phyloP scores from a whole-genome alignment of 495 filamentous ascomycete species.

The Talaromyces trachyspermus region DNA sequence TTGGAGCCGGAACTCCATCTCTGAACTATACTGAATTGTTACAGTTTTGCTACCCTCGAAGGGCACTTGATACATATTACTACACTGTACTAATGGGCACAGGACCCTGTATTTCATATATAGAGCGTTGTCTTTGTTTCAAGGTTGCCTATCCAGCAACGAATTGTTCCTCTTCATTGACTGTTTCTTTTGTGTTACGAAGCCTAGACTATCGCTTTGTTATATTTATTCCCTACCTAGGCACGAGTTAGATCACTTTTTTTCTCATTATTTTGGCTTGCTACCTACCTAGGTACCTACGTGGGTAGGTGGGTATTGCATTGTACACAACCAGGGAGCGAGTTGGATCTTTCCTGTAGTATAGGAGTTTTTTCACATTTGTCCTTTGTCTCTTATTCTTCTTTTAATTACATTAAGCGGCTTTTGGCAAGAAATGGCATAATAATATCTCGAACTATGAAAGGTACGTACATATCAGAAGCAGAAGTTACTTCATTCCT shows the following conservation, averaged over 20 bases:
- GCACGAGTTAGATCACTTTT: too few species aligned
- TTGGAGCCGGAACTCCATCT: constrained; percentile 3
- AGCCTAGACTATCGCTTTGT: too few species aligned
- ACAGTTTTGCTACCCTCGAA: constrained; percentile 1
- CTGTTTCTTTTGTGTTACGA: too few species aligned
- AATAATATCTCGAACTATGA: not conserved
- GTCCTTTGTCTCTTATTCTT: not conserved
- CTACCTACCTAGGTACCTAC: not conserved
- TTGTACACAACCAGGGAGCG: not conserved
- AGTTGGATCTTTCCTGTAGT: not conserved
- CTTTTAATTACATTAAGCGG: not conserved
- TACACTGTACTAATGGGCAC: too few species aligned
- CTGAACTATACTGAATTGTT: not conserved
- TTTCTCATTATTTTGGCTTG: not conserved
- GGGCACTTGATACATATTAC: not conserved
- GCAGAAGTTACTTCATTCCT: constrained; percentile 1
- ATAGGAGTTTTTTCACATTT: not conserved
- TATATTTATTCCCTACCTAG: too few species aligned
- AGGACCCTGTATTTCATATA: too few species aligned
- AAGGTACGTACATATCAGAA: not conserved
- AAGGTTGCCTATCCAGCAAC: too few species aligned
- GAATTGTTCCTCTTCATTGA: too few species aligned
- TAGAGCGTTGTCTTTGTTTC: not conserved
- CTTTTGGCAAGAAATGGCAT: not conserved
- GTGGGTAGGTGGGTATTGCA: not conserved